phyloP scores from a whole-genome alignment of 2,329 filamentous ascomycete species.

The Fusarium sp. region DNA sequence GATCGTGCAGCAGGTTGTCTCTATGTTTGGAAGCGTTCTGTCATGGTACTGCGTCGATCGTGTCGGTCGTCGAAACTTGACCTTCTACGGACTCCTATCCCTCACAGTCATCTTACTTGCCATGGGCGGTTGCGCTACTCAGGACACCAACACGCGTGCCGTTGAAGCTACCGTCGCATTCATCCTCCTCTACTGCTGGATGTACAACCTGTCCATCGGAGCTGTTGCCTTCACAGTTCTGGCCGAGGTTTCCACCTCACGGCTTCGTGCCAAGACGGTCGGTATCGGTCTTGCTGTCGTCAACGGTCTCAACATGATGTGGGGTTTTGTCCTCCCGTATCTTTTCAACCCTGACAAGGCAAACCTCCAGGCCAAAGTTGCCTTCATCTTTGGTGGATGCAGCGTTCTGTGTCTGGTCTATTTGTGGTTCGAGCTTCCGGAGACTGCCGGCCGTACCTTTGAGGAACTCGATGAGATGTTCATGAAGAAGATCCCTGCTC shows the following conservation, averaged over 20 bases:
- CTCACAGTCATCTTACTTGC: conserved; percentile 50
- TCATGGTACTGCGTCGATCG: conserved; percentile 54
- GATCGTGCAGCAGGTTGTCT: conserved; percentile 54
- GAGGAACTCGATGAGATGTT: conserved; percentile 6
- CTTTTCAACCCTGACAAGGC: conserved; percentile 21
- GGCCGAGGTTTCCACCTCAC: conserved; percentile 7
- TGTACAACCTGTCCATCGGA: conserved; percentile 55
- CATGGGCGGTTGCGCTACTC: conserved; percentile 49
- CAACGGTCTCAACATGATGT: background rate
- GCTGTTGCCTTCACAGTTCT: conserved; percentile 1
- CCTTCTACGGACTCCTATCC: conserved; percentile 48
- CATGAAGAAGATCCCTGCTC: conserved; percentile 1
- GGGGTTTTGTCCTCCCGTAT: conserved; percentile 17
- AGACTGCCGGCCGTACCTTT: conserved; percentile 9
- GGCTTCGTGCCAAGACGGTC: conserved; percentile 9
- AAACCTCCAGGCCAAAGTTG: conserved; percentile 17
- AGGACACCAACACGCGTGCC: conserved; percentile 39
- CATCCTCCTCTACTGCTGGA: conserved; percentile 53
- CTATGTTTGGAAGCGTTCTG: conserved; percentile 54
- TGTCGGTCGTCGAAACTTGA: conserved; percentile 52
- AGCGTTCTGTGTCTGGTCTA: background rate
- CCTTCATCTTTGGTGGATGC: conserved; percentile 12
- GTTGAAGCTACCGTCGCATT: conserved; percentile 50
- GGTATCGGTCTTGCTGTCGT: conserved; percentile 2
- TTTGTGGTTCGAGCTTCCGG: conserved; percentile 3